Base-by-base conservation (phyloP, 2,329 filamentous ascomycete species). In the Dothiorella sarmentorum region DNA sequence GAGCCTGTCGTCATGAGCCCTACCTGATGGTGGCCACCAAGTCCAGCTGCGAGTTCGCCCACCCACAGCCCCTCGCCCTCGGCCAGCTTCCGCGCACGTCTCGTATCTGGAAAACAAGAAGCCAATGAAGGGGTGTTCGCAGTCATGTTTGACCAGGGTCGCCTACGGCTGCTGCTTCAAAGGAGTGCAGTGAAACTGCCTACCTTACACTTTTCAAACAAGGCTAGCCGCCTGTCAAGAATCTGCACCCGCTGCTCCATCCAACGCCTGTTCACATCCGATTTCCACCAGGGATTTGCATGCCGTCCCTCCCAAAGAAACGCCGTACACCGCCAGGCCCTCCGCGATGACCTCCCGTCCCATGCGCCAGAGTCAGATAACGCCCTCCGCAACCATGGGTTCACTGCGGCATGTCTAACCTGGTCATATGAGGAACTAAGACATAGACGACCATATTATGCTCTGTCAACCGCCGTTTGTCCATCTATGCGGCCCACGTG, bases 401-500 rank as follows among this genome's bases (percentile, higher is more conserved):
- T 42, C 35, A 20, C 22, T 29, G 24, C 18, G 35, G 49, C 33
- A 53, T 53, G 33, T 24, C 49, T 33, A 42, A 22, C 37, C 31
- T 24, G 55, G 55, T 57, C 55, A 57, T 38, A 47, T 49, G 55
- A 22, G 31, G 49, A 22, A 38, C 53, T 49, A 47, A 47, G 43
- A 47, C 43, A 47, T 20, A 31, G 35, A 9, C 42, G 43, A 42
- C 17, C 29, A 11, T 22, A 47, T 26, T 43, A 9, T 51, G 44
- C 44, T 24, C 31, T 38, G 18, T 59, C 37, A 59, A 45, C 57
- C 57, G 15, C 57, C 57, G 29, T 45, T 55, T 13, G 47, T 53
- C 57, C 47, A 53, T 38, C 57, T 59, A 31, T 52, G 37, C 26
- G 20, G 31, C 40, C 57, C 57, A 59, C 57, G 57, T 59, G 57